Evolutionary conservation across 2,329 filamentous ascomycete genomes (phyloP).

Genomic region (Diaporthe sp.): DNA sequence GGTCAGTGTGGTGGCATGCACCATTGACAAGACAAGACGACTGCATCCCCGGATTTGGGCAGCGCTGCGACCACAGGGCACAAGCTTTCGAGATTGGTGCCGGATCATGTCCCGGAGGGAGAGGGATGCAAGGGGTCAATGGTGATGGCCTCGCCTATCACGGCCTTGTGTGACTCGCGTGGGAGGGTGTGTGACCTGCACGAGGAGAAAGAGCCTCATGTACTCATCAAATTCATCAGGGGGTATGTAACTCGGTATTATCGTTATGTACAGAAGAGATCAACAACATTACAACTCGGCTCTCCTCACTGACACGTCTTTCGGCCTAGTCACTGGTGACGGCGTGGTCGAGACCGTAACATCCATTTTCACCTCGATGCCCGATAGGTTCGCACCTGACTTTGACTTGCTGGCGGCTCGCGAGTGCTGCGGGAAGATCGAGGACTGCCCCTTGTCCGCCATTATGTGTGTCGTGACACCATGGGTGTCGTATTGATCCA

Average conservation of each 20-base stretch:
- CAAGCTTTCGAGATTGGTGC: background rate
- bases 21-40: conserved; percentile 13
- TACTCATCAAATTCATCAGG: conserved; percentile 2
- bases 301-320: conserved; percentile 9
- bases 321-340: background rate
- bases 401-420: background rate
- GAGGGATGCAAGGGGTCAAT: background rate
- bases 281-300: background rate
- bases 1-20: conserved; percentile 15
- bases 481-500: conserved; percentile 4
- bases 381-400: background rate
- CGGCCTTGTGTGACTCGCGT: background rate
- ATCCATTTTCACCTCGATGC: conserved; percentile 36
- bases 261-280: background rate
- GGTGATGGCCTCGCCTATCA: conserved; percentile 7
- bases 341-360: conserved; percentile 33
- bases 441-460: conserved; percentile 8
- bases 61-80: background rate
- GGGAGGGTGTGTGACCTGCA: background rate
- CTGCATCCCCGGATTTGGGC: background rate
- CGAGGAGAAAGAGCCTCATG: conserved; percentile 9
- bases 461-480: conserved; percentile 36
- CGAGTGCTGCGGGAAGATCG: conserved; percentile 26
- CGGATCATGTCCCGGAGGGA: background rate
- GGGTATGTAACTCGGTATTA: conserved; percentile 23